These are phyloP conservation scores for Pinus albicaulis DNA, from an alignment of 75 land plant species.

Conservation along the genomic window DNA sequence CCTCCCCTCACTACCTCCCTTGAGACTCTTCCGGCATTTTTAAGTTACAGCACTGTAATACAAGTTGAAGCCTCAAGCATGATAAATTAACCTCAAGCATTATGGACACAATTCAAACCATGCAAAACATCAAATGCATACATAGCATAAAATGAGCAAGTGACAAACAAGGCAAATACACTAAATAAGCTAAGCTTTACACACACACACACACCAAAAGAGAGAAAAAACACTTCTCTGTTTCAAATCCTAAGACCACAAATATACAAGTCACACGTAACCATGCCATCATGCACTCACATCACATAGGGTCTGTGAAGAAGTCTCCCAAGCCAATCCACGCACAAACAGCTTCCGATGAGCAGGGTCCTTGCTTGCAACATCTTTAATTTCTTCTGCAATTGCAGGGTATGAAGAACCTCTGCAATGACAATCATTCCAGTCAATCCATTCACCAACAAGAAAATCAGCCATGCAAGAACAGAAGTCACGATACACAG, in stretches of 20 bases:
- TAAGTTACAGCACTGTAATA: not conserved
- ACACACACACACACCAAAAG: not conserved
- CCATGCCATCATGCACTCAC: conserved; percentile 75
- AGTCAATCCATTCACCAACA: conserved; percentile 50
- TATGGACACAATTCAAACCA: not conserved
- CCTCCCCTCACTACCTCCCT: not conserved
- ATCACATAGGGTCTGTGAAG: conserved; percentile 82
- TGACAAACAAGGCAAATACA: not conserved
- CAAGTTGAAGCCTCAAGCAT: not conserved
- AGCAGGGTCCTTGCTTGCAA: conserved; percentile 85
- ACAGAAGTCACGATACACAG: not conserved
- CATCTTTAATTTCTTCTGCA: conserved; percentile 83
- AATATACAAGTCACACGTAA: conserved; percentile 14
- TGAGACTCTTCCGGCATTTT: not conserved
- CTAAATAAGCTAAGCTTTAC: not conserved
- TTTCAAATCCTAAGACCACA: not conserved
- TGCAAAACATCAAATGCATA: not conserved
- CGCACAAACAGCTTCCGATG: conserved; percentile 96
- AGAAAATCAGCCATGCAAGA: conserved; percentile 30
- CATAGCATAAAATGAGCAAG: not conserved
- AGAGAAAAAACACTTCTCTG: conserved; percentile 17
- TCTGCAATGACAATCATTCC: conserved; percentile 71
- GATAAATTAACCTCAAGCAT: not conserved
- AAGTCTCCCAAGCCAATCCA: conserved; percentile 91
- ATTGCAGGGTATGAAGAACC: conserved; percentile 75